A percentile compares a stretch with the other conserved stretches of the same genome.
phyloP scores from a whole-genome alignment of 2,329 filamentous ascomycete genomes.

The Pseudocercospora fuligena region DNA sequence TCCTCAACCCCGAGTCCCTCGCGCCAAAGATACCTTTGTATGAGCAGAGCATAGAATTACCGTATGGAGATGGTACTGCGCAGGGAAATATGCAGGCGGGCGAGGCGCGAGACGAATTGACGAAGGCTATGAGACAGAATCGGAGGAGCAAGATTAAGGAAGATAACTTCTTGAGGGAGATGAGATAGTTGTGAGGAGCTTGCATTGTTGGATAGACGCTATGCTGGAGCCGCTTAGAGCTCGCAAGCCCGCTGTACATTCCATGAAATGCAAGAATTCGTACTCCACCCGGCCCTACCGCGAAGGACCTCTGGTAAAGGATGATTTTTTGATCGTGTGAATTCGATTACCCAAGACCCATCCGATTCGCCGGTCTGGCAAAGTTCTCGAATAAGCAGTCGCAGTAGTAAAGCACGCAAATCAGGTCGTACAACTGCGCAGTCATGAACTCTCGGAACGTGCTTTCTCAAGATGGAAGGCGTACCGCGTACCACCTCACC shows the following conservation, averaged over 20 bases:
- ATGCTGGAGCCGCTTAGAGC: neutral
- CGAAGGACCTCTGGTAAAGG: neutral
- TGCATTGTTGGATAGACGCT: neutral
- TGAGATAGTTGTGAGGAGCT: constrained; percentile 53
- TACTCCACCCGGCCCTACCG: neutral
- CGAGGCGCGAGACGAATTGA: constrained; percentile 65
- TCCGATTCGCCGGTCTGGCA: neutral
- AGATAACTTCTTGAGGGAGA: constrained; percentile 80
- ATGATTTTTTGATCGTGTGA: neutral
- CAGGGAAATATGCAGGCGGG: constrained; percentile 53
- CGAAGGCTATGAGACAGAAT: constrained; percentile 73
- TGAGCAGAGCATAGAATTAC: constrained; percentile 78
- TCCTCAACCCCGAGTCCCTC: constrained; percentile 69
- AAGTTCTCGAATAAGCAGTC: neutral
- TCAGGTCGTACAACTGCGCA: neutral
- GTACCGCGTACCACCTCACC: too few relatives aligned
- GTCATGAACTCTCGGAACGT: neutral
- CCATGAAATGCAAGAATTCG: neutral
- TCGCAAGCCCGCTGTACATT: neutral
- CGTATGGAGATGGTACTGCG: constrained; percentile 55
- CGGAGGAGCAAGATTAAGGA: constrained; percentile 80
- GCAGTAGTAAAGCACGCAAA: neutral
- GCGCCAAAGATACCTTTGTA: constrained; percentile 71
- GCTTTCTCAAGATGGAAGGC: too few relatives aligned
- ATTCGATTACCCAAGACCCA: neutral